These are phyloP conservation scores for Ganoderma lucidum DNA, from an alignment of 1,284 basidiomycete species.

Conservation along the genomic window DNA sequence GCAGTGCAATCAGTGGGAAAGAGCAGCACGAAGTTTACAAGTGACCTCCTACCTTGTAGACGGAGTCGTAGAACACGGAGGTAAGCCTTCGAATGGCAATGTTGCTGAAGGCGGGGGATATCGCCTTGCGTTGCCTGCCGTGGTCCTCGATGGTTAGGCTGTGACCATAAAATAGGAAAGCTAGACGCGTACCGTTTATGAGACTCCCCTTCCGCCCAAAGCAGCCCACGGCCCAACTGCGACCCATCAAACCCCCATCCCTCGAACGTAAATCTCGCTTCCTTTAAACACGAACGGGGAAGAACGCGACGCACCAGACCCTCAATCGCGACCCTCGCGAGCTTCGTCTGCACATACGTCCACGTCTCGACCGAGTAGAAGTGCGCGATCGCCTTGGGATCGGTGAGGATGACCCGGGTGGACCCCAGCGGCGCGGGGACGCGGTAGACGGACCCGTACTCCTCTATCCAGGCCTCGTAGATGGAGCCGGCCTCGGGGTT, in stretches of 20 bases:
- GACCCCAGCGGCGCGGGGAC: constrained; percentile 51
- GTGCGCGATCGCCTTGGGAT: constrained; percentile 62
- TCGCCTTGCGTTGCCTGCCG: constrained; percentile 49
- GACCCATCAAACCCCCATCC: background rate
- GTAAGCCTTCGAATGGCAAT: constrained; percentile 47
- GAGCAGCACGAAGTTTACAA: background rate
- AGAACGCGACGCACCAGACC: constrained; percentile 46
- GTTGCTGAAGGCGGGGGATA: constrained; percentile 52
- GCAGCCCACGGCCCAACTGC: constrained; percentile 57
- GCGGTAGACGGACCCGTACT: constrained; percentile 58
- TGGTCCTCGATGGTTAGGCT: background rate
- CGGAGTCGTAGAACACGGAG: constrained; percentile 51
- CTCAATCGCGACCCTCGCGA: constrained; percentile 48
- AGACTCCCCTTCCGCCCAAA: constrained; percentile 60
- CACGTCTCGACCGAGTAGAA: constrained; percentile 59
- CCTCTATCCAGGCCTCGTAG: constrained; percentile 46
- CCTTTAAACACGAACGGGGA: background rate
- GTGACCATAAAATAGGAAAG: background rate
- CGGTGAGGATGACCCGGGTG: constrained; percentile 53
- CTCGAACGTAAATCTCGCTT: background rate
- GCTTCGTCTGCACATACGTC: constrained; percentile 49
- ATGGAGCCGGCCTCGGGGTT: constrained; percentile 28
- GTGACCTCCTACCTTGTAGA: constrained; percentile 52
- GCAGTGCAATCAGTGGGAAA: background rate
- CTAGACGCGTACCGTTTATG: constrained; percentile 45